Evolutionary conservation across 108 stramenopile species (phyloP).

Genomic region (Nitzschia inconspicua): DNA sequence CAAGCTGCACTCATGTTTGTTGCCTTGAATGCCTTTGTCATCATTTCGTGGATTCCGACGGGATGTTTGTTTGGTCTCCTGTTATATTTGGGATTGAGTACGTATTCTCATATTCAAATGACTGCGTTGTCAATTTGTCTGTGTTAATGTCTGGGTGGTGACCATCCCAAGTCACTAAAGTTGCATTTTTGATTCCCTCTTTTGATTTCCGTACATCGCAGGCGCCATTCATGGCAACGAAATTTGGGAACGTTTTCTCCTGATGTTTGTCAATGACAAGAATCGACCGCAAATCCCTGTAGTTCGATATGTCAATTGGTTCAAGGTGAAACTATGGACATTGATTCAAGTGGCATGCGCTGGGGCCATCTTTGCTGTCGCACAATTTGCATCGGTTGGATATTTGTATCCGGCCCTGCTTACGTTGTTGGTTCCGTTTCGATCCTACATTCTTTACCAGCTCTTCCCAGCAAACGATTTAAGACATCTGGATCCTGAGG

Average conservation of each 20-base stretch:
- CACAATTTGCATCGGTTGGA: constrained; percentile 26
- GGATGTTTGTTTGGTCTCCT: constrained; percentile 72
- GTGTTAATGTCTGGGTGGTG: too few species aligned
- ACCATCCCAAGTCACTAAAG: too few species aligned
- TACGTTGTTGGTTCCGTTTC: constrained; percentile 29
- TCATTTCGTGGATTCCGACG: constrained; percentile 36
- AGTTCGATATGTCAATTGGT: constrained; percentile 50
- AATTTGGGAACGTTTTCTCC: constrained; percentile 75
- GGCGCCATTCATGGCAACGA: constrained; percentile 79
- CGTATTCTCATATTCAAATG: too few species aligned
- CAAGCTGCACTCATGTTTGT: constrained; percentile 45
- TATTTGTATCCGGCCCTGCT: constrained; percentile 38
- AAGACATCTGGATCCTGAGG: constrained; percentile 32
- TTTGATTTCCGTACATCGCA: too few species aligned
- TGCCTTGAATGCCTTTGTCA: constrained; percentile 20
- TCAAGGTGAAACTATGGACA: constrained; percentile 59
- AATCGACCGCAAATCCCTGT: constrained; percentile 47
- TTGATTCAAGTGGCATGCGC: constrained; percentile 65
- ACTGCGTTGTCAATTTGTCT: too few species aligned
- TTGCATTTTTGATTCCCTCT: too few species aligned
- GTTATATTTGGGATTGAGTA: constrained; percentile 74
- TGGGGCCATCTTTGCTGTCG: constrained; percentile 20
- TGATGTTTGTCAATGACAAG: constrained; percentile 43
- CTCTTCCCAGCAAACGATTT: constrained; percentile 28
- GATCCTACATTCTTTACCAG: constrained; percentile 22